Evolutionary conservation across 2,329 filamentous ascomycete genomes (phyloP), one percentile per base, ranked within the genome.

Genomic region (Cordyceps fumosorosea): DNA sequence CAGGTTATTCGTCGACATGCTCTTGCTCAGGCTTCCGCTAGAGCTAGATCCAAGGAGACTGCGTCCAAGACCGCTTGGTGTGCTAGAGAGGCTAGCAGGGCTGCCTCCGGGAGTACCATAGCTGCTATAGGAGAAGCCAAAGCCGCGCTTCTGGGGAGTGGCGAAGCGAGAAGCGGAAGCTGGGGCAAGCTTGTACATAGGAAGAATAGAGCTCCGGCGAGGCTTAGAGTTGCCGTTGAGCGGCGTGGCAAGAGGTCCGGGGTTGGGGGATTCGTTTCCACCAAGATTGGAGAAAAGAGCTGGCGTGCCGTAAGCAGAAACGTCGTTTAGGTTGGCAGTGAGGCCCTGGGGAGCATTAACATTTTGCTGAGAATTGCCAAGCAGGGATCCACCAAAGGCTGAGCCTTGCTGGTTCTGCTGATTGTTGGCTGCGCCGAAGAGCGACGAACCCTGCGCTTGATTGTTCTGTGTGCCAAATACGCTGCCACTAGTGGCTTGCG

Each of bases 71-170:
- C 81, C 81, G 44, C 84, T 86, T 5, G 90, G 89, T 7, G 89
- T 89, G 73, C 88, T 91, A 3, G 73, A 74, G 50, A 84, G 80
- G 44, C 88, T 86, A 5, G 89, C 84, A 24, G 84, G 84, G 67
- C 86, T 90, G 62, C 81, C 87, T 44, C 80, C 86, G 6, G 93
- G 92, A 1, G 89, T 93, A 51, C 91, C 91, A 69, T 96, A 96
- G 2, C 88, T 92, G 66, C 92, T 96, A 76, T 97, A 97, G 2
- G 89, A 92, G 73, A 97, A 96, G 3, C 93, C 93, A 71, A 91
- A 97, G 5, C 91, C 91, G 62, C 89, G 85, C 76, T 91, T 93
- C 68, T 92, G 90, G 0, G 93, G 92, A 0, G 92, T 96, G 34
- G 87, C 84, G 62, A 93, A 87, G 54, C 92, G 89, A 24, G 89